phyloP scores from a whole-genome alignment of 2,329 filamentous ascomycete genomes.

The Knoxdaviesia proteae region DNA sequence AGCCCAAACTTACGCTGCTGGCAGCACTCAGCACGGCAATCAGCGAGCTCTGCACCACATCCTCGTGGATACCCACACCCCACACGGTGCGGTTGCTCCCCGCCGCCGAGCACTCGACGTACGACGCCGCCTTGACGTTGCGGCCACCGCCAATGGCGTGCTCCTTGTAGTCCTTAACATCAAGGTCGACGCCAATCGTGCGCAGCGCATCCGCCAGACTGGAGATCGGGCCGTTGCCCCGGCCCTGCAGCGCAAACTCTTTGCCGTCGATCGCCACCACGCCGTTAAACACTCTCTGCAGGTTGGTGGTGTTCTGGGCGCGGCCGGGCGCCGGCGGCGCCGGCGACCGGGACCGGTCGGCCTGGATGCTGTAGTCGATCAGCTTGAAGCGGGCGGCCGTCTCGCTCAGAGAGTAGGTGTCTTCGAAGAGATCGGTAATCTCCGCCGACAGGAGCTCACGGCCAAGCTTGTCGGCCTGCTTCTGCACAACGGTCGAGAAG shows the following conservation, averaged over 20 bases:
- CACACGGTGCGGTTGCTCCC: slow-evolving; percentile 55
- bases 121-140: slow-evolving; percentile 82
- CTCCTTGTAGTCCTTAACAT: slow-evolving; percentile 90
- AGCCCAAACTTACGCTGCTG: slow-evolving; percentile 47
- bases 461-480: slow-evolving; percentile 55
- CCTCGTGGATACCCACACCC: slow-evolving; percentile 82
- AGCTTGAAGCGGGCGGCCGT: slow-evolving; percentile 64
- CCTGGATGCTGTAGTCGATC: slow-evolving; percentile 77
- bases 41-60: slow-evolving; percentile 76
- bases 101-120: slow-evolving; percentile 66
- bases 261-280: slow-evolving; percentile 63
- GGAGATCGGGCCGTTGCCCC: slow-evolving; percentile 79
- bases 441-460: slow-evolving; percentile 70
- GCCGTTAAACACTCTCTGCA: slow-evolving; percentile 67
- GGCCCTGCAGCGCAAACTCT: slow-evolving; percentile 59
- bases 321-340: slow-evolving; percentile 45
- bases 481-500: slow-evolving; percentile 75
- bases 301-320: slow-evolving; percentile 55
- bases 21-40: slow-evolving; percentile 72
- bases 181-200: slow-evolving; percentile 62
- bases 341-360: slow-evolving; percentile 61
- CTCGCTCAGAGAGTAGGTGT: slow-evolving; percentile 64
- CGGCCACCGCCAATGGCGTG: slow-evolving; percentile 70
- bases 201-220: slow-evolving; percentile 66
- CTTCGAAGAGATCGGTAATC: slow-evolving; percentile 73